These are phyloP conservation scores for Kalmanozyma brasiliensis DNA, from an alignment of 1,284 basidiomycete species.

Conservation along the genomic window DNA sequence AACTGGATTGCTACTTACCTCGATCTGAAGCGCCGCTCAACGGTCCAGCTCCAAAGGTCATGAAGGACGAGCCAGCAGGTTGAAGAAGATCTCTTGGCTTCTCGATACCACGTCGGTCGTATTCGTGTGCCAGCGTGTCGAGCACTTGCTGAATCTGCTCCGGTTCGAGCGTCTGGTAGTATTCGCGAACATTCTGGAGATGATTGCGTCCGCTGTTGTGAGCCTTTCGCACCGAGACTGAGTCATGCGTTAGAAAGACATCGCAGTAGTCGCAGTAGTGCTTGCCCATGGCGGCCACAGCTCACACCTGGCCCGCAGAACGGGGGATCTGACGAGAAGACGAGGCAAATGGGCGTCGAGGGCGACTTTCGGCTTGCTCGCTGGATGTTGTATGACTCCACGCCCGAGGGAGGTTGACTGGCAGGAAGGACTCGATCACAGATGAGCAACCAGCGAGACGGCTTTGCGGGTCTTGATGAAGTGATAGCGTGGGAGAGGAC, in stretches of 20 bases:
- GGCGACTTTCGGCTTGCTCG: too few species aligned
- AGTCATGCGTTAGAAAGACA: constrained; percentile 66
- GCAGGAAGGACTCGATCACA: too few species aligned
- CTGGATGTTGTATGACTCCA: too few species aligned
- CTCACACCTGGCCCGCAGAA: too few species aligned
- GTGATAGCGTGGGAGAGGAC: too few species aligned
- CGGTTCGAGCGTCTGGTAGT: constrained; percentile 93
- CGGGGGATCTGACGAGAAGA: background rate
- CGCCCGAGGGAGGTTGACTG: too few species aligned
- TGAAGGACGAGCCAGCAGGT: constrained; percentile 44
- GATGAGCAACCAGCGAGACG: too few species aligned
- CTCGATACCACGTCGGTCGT: constrained; percentile 72
- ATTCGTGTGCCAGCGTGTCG: constrained; percentile 91
- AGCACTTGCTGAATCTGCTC: constrained; percentile 96
- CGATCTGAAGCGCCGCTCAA: constrained; percentile 42
- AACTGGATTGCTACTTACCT: constrained; percentile 12
- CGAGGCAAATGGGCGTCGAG: background rate
- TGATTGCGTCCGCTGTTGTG: constrained; percentile 98
- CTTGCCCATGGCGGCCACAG: constrained; percentile 57
- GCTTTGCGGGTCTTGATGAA: too few species aligned
- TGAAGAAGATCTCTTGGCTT: constrained; percentile 53
- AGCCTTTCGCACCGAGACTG: constrained; percentile 82
- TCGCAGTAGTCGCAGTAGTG: constrained; percentile 68
- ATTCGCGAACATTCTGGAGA: constrained; percentile 93
- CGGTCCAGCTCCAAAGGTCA: constrained; percentile 52